Base-by-base conservation (phyloP, 495 filamentous ascomycete genomes). In the Tuber melanosporum region DNA sequence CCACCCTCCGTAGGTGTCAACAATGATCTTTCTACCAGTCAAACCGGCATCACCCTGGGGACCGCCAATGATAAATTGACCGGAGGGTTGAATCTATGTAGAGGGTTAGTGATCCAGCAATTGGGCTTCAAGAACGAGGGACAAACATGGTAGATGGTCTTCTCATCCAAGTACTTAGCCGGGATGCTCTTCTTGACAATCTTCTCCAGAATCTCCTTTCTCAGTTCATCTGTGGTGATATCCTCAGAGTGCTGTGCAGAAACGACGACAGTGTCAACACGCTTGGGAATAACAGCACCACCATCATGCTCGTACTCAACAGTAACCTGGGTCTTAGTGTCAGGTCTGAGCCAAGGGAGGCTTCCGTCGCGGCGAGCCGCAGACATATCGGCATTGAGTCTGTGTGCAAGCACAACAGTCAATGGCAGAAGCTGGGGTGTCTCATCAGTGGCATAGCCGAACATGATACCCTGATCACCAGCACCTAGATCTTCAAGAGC, bases 381-480 rank as follows among this genome's bases (percentile, higher is more conserved):
- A 79, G 90, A 92, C 95, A 99, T 95, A 83, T 92, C 93, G 82
- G 88, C 87, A 88, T 99, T 99, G 78, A 99, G 91, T 89, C 93
- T 94, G 89, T 99, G 95, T 83, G 95, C 91, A 84, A 98, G 90
- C 75, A 94, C 90, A 81, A 98, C 88, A 80, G 95, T 98, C 83
- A 99, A 87, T 78, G 95, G 95, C 84, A 98, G 91, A 79, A 95
- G 90, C 88, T 99, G 95, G 78, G 95, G 95, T 83, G 95, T 98
- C 90, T 99, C 95, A 83, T 99, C 95, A 85, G 95, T 97, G 84
- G 95, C 95, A 91, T 99, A 99, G 81, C 95, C 95, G 87, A 99
- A 99, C 95, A 99, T 99, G 89, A 99, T 97, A 88, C 95, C 95
- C 89, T 99, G 95, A 88, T 99, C 95, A 92, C 95, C 95, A 76